A percentile compares a stretch with the other conserved stretches of the same genome.
Conservation (phyloP, 1,284 basidiomycete species). For the Malassezia nana region DNA sequence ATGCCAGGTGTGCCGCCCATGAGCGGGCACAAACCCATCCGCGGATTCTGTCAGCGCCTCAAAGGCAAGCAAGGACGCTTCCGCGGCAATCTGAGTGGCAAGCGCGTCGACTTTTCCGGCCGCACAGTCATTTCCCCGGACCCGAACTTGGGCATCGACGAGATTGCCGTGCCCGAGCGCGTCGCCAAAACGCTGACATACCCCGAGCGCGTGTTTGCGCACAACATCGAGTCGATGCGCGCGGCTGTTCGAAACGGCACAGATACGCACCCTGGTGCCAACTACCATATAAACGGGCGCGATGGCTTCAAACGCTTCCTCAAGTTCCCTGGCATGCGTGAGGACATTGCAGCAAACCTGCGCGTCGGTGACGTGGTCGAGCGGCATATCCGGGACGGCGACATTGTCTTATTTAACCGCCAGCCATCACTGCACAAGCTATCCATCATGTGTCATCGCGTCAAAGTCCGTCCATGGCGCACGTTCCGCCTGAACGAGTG, state of each 20-base stretch:
- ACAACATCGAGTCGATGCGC: constrained; percentile 74
- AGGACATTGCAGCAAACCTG: constrained; percentile 59
- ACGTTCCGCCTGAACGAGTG: constrained; percentile 97
- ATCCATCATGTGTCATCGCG: constrained; percentile 91
- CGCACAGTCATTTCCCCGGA: constrained; percentile 98
- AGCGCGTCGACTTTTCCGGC: constrained; percentile 97
- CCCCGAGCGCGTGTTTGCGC: constrained; percentile 83
- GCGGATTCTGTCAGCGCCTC: constrained; percentile 88
- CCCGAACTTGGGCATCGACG: constrained; percentile 89
- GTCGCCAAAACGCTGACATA: constrained; percentile 94
- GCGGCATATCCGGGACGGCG: constrained; percentile 86
- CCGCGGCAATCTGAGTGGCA: constrained; percentile 93
- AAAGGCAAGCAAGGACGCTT: constrained; percentile 99
- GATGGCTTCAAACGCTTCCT: constrained; percentile 62
- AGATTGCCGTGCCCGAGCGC: constrained; percentile 76
- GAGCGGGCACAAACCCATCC: constrained; percentile 42
- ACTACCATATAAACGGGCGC: constrained; percentile 65
- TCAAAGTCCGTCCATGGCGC: constrained; percentile 89
- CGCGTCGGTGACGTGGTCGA: constrained; percentile 81
- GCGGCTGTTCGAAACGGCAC: constrained; percentile 78
- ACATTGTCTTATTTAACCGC: constrained; percentile 96
- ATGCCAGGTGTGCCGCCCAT: constrained; percentile 59
- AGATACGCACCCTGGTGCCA: constrained; percentile 88
- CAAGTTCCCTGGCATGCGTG: constrained; percentile 40
- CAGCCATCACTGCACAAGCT: constrained; percentile 82